Conservation (phyloP, 2,329 filamentous ascomycete species). For the Graphilbum ipis-grandicollis region DNA sequence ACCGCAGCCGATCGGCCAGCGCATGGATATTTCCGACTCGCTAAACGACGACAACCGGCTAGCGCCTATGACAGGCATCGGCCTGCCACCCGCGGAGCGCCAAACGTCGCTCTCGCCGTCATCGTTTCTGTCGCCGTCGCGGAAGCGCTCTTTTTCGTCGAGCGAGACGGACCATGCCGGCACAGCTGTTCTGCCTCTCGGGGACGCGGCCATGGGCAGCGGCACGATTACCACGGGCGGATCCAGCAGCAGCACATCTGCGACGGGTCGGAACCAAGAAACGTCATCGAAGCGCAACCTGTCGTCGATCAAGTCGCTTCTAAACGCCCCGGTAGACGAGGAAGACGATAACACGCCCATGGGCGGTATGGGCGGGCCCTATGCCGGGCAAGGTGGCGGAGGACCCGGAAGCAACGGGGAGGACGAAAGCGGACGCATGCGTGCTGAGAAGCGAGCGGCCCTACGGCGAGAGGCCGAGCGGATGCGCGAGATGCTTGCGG, state of each 20-base stretch:
- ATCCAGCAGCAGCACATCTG: not conserved
- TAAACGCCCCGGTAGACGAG: constrained; percentile 37
- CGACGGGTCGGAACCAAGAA: too few relatives aligned
- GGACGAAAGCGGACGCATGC: not conserved
- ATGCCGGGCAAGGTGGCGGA: too few relatives aligned
- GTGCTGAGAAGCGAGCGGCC: constrained; percentile 42
- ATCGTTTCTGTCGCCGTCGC: constrained; percentile 38
- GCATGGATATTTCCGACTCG: constrained; percentile 22
- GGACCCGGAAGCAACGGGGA: too few relatives aligned
- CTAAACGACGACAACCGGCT: constrained; percentile 39
- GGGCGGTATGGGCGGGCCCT: constrained; percentile 8
- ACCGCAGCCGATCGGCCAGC: constrained; percentile 17
- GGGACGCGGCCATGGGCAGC: constrained; percentile 1
- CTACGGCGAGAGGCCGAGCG: constrained; percentile 57
- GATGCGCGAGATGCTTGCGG: constrained; percentile 56
- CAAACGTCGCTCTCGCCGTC: constrained; percentile 43
- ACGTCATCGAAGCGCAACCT: constrained; percentile 38
- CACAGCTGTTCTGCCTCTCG: not conserved
- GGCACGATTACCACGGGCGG: not conserved
- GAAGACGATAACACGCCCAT: constrained; percentile 14
- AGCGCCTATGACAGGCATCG: constrained; percentile 34
- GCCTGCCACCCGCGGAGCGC: constrained; percentile 22
- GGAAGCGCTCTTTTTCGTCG: constrained; percentile 52
- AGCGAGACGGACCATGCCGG: constrained; percentile 30
- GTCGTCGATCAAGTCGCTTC: constrained; percentile 59